These are phyloP conservation scores for Xylaria digitata DNA, from an alignment of 2,329 filamentous ascomycete species.

Conservation along the genomic window DNA sequence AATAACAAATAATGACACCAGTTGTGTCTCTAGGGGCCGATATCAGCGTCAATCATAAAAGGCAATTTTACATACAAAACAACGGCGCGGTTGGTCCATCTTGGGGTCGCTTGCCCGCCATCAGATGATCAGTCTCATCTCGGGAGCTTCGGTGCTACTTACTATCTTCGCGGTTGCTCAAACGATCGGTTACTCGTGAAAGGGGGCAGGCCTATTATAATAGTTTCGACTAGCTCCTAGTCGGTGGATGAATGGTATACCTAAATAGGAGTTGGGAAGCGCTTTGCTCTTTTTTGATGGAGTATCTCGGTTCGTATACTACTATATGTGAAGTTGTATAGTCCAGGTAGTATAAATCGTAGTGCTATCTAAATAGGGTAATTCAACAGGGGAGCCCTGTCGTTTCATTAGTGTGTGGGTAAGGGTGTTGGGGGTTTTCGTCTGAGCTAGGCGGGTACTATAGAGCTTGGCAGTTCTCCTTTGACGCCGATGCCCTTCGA, in stretches of 20 bases:
- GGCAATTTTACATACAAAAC: not conserved
- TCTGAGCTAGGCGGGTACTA: slow-evolving; percentile 20
- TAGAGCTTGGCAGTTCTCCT: slow-evolving; percentile 18
- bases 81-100: not conserved
- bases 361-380: slow-evolving; percentile 3
- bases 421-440: slow-evolving; percentile 18
- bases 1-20: not conserved
- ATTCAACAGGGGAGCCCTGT: slow-evolving; percentile 25
- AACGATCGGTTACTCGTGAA: not conserved
- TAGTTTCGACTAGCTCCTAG: not conserved
- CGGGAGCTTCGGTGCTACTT: slow-evolving; percentile 1
- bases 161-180: slow-evolving; percentile 9
- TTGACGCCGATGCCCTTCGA: not conserved
- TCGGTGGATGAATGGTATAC: not conserved
- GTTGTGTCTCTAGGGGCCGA: not conserved
- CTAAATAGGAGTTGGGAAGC: not conserved
- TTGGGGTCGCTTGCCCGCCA: not conserved
- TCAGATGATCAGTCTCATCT: not conserved
- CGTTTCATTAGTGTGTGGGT: slow-evolving; percentile 33
- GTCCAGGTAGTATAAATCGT: not conserved
- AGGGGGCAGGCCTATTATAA: not conserved
- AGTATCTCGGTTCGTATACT: slow-evolving; percentile 1
- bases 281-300: not conserved
- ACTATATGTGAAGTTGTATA: too few relatives aligned
- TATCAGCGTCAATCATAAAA: not conserved